A percentile compares a stretch with the other conserved stretches of the same genome.
phyloP scores from a whole-genome alignment of 1,284 basidiomycete genomes.

The Cystobasidium slooffiae region DNA sequence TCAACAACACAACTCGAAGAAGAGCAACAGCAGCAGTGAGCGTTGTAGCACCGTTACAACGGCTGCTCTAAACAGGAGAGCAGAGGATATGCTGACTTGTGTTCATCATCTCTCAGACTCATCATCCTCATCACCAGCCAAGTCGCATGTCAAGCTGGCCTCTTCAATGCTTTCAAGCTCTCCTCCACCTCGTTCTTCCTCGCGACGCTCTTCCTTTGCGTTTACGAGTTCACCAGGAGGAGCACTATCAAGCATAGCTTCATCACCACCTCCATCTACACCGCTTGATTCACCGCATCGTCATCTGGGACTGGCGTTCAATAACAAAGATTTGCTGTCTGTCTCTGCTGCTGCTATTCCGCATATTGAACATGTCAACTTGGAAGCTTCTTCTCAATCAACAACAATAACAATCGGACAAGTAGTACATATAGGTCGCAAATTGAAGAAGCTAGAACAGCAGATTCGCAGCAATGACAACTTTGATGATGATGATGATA shows the following conservation, averaged over 20 bases:
- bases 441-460: conserved; percentile 27
- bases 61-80: not conserved
- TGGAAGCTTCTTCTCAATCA: conserved; percentile 12
- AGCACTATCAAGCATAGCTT: conserved; percentile 22
- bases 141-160: not conserved
- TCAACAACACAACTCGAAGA: conserved; percentile 5
- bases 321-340: not conserved
- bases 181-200: conserved; percentile 10
- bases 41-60: not conserved
- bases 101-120: not conserved
- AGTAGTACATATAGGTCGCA: conserved; percentile 34
- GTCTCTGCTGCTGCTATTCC: not conserved
- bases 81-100: not conserved
- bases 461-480: not conserved
- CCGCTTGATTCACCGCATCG: conserved; percentile 1
- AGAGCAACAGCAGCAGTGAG: not conserved
- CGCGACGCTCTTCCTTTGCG: not conserved
- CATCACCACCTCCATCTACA: conserved; percentile 22
- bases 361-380: conserved; percentile 21
- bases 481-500: not conserved
- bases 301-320: not conserved
- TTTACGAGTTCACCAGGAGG: conserved; percentile 20
- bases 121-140: conserved; percentile 14
- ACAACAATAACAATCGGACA: conserved; percentile 21
- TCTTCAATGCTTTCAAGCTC: conserved; percentile 11